Percentiles rank a stretch among this genome's conserved stretches.
phyloP scores from a whole-genome alignment of 805 yeast genomes.

The Wickerhamiella bombiphila region DNA sequence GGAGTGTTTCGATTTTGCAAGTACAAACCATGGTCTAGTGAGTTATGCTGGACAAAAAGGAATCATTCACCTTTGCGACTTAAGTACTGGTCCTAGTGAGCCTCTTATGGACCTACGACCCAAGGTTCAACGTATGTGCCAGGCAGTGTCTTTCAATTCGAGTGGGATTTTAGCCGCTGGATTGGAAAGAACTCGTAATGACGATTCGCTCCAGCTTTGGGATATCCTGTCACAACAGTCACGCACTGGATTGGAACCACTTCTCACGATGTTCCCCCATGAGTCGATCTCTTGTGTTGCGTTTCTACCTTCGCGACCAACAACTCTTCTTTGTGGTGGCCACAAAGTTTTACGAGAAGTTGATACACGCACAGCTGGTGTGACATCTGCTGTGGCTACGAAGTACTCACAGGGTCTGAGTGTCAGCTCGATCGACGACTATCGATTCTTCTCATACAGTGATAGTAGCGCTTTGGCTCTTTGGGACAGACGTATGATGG shows the following conservation, averaged over 20 bases:
- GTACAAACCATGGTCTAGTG: constrained; percentile 21
- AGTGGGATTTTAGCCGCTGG: constrained; percentile 61
- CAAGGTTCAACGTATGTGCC: constrained; percentile 59
- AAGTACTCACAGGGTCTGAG: constrained; percentile 54
- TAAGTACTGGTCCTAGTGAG: constrained; percentile 21
- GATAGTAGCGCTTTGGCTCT: constrained; percentile 76
- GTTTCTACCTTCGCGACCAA: constrained; percentile 44
- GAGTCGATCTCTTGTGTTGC: constrained; percentile 59
- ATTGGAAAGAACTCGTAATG: constrained; percentile 62
- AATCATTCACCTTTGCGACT: constrained; percentile 44
- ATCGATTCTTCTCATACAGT: constrained; percentile 56
- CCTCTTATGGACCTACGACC: not conserved
- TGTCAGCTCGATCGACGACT: constrained; percentile 52
- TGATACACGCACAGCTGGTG: constrained; percentile 39
- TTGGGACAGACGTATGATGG: constrained; percentile 29
- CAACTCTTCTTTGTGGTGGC: constrained; percentile 54
- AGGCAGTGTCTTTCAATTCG: constrained; percentile 53
- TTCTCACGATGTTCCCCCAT: constrained; percentile 42
- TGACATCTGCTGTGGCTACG: constrained; percentile 39
- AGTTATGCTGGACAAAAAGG: constrained; percentile 72
- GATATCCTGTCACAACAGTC: constrained; percentile 31
- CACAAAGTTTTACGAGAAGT: constrained; percentile 64
- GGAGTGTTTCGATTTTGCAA: constrained; percentile 38
- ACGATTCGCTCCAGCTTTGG: constrained; percentile 66
- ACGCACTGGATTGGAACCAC: constrained; percentile 10